Evolutionary conservation across 345 rosid genomes (phyloP).

Genomic region (Lepidium africanum): DNA sequence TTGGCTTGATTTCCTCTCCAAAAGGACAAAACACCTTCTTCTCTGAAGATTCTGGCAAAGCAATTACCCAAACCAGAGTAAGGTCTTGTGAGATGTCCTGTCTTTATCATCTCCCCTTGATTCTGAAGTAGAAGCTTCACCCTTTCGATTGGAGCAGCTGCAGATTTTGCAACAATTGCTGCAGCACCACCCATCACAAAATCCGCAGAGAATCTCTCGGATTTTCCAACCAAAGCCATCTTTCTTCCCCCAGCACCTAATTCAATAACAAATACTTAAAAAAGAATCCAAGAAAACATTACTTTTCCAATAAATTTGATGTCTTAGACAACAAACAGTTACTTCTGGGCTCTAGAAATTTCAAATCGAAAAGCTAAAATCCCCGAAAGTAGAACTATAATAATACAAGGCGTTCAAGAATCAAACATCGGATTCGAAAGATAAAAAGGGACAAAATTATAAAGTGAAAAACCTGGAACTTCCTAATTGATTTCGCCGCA

Average conservation of each 20-base stretch:
- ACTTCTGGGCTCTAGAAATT: not conserved
- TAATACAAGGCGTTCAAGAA: not conserved
- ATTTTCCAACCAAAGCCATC: constrained; percentile 32
- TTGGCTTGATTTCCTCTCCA: constrained; percentile 98
- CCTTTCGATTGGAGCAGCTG: constrained; percentile 90
- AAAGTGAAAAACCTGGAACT: constrained; percentile 16
- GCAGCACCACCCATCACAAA: constrained; percentile 77
- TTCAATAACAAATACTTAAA: not conserved
- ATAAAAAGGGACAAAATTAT: not conserved
- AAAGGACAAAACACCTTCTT: constrained; percentile 74
- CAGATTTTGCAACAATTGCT: constrained; percentile 65
- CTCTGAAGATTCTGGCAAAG: constrained; percentile 61
- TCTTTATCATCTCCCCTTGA: constrained; percentile 85
- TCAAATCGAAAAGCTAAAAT: not conserved
- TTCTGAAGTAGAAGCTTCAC: constrained; percentile 91
- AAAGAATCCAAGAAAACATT: not conserved
- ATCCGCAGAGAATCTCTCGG: constrained; percentile 68
- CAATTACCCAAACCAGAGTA: constrained; percentile 62
- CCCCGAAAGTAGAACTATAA: not conserved
- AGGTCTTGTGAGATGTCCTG: constrained; percentile 61
- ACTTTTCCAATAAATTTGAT: not conserved
- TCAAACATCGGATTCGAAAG: not conserved
- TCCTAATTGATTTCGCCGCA: not conserved
- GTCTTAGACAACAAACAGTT: not conserved
- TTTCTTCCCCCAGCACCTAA: not conserved